Percentiles rank a stretch among this genome's conserved stretches.
Evolutionary conservation across 2,329 filamentous ascomycete genomes (phyloP).

Genomic region (Fusarium sp.): DNA sequence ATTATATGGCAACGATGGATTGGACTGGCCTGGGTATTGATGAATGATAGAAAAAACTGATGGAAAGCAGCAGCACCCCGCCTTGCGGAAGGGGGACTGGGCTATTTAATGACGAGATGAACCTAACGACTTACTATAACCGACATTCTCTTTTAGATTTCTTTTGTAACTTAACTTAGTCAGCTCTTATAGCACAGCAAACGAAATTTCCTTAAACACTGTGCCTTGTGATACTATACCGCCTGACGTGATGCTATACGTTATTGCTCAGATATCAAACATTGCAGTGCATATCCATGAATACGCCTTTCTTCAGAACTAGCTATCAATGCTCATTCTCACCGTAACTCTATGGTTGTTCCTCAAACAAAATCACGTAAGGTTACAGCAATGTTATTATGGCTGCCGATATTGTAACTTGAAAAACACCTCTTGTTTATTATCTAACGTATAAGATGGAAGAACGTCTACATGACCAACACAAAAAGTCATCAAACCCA

Average conservation of each 20-base stretch:
- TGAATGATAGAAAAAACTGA: slow-evolving; percentile 45
- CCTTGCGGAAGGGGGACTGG: slow-evolving; percentile 30
- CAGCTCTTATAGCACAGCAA: slow-evolving; percentile 21
- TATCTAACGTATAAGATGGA: slow-evolving; percentile 31
- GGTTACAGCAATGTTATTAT: not conserved
- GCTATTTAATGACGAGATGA: slow-evolving; percentile 47
- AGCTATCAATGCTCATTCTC: not conserved
- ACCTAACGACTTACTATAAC: slow-evolving; percentile 43
- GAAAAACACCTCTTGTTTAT: slow-evolving; percentile 22
- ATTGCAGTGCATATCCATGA: not conserved
- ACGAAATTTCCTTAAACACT: slow-evolving; percentile 11
- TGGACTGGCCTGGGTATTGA: slow-evolving; percentile 30
- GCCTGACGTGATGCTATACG: not conserved
- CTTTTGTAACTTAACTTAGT: slow-evolving; percentile 18
- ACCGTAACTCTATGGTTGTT: not conserved
- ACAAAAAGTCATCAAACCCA: slow-evolving; percentile 23
- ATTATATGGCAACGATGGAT: slow-evolving; percentile 36
- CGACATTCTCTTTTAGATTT: slow-evolving; percentile 17
- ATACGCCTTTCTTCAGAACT: not conserved
- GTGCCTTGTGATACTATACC: not conserved
- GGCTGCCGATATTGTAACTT: not conserved
- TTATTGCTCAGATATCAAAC: not conserved
- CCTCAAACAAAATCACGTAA: not conserved
- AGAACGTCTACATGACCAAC: slow-evolving; percentile 25
- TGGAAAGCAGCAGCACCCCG: slow-evolving; percentile 31